phyloP scores from a whole-genome alignment of 805 yeast species.

The Ogataea sp. region DNA sequence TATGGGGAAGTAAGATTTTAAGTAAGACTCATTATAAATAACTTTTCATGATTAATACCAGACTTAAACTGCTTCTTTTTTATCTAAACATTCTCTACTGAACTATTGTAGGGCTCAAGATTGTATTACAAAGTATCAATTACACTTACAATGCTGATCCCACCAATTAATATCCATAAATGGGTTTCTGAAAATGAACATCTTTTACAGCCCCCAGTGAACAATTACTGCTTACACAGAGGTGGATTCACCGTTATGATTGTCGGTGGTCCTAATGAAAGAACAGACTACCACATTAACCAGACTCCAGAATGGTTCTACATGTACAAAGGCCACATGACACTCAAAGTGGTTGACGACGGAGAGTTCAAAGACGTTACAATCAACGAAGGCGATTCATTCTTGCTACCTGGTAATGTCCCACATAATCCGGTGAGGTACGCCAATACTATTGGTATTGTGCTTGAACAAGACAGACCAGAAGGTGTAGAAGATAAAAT shows the following conservation, averaged over 20 bases:
- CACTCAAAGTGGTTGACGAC: constrained; percentile 72
- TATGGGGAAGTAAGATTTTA: too few relatives aligned
- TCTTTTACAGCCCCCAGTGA: constrained; percentile 83
- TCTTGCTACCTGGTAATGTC: constrained; percentile 70
- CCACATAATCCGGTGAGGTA: constrained; percentile 91
- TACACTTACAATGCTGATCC: constrained; percentile 41
- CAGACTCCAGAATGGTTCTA: constrained; percentile 93
- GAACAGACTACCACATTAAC: constrained; percentile 89
- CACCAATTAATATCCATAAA: constrained; percentile 67
- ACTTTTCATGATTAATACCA: too few relatives aligned
- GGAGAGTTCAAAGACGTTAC: constrained; percentile 68
- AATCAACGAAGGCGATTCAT: constrained; percentile 84
- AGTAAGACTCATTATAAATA: too few relatives aligned
- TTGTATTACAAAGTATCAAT: too few relatives aligned
- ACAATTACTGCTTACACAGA: constrained; percentile 80
- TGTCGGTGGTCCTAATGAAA: constrained; percentile 92
- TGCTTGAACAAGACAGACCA: constrained; percentile 89
- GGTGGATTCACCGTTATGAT: constrained; percentile 94
- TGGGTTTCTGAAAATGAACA: constrained; percentile 78
- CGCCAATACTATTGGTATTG: constrained; percentile 80
- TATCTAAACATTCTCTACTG: too few relatives aligned
- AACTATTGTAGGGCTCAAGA: neutral
- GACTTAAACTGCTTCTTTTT: too few relatives aligned
- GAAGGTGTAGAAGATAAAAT: constrained; percentile 58
- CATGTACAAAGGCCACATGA: constrained; percentile 82